Evolutionary conservation across 192 early-diverging fungal species (phyloP).

Genomic region (Entomortierella chlamydospora): DNA sequence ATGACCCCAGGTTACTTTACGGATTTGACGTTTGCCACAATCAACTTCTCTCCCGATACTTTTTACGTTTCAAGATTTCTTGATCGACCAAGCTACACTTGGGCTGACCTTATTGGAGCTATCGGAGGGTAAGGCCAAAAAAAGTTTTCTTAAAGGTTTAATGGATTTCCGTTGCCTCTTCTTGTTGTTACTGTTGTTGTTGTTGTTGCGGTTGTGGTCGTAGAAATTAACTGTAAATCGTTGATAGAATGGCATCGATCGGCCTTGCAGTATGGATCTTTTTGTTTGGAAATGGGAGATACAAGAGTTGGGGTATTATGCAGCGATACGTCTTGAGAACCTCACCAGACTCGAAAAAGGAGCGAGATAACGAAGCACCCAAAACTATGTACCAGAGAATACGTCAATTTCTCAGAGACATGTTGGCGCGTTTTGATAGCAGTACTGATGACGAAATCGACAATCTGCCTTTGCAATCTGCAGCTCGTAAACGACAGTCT

Average conservation of each 20-base stretch:
- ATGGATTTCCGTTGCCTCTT: too few relatives aligned
- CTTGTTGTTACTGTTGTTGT: background rate
- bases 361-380: background rate
- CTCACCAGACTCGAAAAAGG: constrained; percentile 35
- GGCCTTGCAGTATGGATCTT: constrained; percentile 47
- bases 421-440: constrained; percentile 18
- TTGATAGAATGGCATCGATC: constrained; percentile 52
- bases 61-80: constrained; percentile 32
- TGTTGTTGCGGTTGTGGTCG: too few relatives aligned
- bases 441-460: constrained; percentile 30
- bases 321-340: constrained; percentile 49
- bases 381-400: background rate
- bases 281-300: constrained; percentile 52
- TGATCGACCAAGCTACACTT: constrained; percentile 47
- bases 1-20: constrained; percentile 9
- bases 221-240: too few relatives aligned
- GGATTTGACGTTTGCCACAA: background rate
- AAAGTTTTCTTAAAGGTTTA: too few relatives aligned
- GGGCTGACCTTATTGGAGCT: constrained; percentile 47
- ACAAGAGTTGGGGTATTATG: constrained; percentile 55
- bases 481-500: constrained; percentile 2
- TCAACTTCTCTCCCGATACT: constrained; percentile 36
- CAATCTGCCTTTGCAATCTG: constrained; percentile 13
- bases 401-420: constrained; percentile 1
- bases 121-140: constrained; percentile 36